These are phyloP conservation scores for Mortierella hygrophila DNA, from an alignment of 192 early-diverging fungal species.

Conservation along the genomic window DNA sequence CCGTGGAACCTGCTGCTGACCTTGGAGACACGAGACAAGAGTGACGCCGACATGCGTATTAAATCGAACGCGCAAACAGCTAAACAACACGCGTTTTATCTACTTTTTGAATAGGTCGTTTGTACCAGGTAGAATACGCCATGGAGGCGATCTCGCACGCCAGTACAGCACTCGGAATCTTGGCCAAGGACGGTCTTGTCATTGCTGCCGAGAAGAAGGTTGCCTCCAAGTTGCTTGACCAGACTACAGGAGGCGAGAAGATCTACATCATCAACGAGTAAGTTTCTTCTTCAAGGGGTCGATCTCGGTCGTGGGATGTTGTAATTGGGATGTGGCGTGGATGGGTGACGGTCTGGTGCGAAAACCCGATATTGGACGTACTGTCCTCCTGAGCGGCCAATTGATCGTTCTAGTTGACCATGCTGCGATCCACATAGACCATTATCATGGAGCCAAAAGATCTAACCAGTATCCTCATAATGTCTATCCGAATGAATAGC, in stretches of 20 bases:
- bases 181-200: constrained; percentile 93
- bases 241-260: constrained; percentile 89
- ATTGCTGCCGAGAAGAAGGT: constrained; percentile 98
- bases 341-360: too few species aligned
- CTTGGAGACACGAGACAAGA: not conserved
- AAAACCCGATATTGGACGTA: too few species aligned
- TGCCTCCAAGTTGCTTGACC: constrained; percentile 93
- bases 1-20: not conserved
- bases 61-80: not conserved
- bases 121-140: constrained; percentile 99
- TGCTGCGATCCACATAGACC: too few species aligned
- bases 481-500: constrained; percentile 53
- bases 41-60: not conserved
- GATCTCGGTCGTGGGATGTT: constrained; percentile 1
- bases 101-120: constrained; percentile 33
- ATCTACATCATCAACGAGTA: constrained; percentile 97
- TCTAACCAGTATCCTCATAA: not conserved
- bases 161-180: constrained; percentile 93
- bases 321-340: too few species aligned
- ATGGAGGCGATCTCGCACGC: constrained; percentile 99
- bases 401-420: too few species aligned
- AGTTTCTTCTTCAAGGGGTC: constrained; percentile 1
- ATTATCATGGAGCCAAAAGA: not conserved
- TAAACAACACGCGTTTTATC: not conserved
- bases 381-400: too few species aligned